Evolutionary conservation across 192 early-diverging fungal species (phyloP).

Genomic region (Umbelopsis vinacea): DNA sequence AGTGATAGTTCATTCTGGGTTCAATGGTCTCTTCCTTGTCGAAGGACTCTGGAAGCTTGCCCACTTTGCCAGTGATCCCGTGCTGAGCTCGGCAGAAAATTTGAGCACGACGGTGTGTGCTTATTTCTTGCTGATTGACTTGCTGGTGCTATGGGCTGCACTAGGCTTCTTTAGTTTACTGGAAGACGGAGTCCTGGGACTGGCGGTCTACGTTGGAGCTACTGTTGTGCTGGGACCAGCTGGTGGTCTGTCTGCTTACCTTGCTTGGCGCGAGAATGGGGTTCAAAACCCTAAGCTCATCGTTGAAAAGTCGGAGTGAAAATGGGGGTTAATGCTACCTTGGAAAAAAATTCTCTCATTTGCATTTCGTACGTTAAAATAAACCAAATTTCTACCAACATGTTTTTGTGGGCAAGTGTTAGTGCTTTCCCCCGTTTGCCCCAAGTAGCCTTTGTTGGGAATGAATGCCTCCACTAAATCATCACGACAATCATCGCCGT

Average conservation of each 20-base stretch:
- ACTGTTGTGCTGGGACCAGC: not conserved
- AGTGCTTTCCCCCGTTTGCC: not conserved
- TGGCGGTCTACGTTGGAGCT: not conserved
- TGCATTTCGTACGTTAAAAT: not conserved
- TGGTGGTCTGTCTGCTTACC: not conserved
- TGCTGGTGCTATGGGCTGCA: not conserved
- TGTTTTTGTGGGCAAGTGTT: too few relatives aligned
- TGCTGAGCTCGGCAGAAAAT: not conserved
- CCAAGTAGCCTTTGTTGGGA: not conserved
- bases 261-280: constrained; percentile 9
- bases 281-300: constrained; percentile 10
- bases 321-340: too few relatives aligned
- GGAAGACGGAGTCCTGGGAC: not conserved
- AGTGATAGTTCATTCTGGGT: not conserved
- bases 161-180: not conserved
- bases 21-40: not conserved
- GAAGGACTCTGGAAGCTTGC: not conserved
- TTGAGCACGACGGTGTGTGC: not conserved
- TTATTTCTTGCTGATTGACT: not conserved
- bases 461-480: constrained; percentile 23
- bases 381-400: not conserved
- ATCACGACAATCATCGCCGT: constrained; percentile 20
- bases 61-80: not conserved
- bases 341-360: not conserved
- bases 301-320: constrained; percentile 7